phyloP scores from a whole-genome alignment of 768 basidiomycete genomes.

The Kwoniella dejecticola region DNA sequence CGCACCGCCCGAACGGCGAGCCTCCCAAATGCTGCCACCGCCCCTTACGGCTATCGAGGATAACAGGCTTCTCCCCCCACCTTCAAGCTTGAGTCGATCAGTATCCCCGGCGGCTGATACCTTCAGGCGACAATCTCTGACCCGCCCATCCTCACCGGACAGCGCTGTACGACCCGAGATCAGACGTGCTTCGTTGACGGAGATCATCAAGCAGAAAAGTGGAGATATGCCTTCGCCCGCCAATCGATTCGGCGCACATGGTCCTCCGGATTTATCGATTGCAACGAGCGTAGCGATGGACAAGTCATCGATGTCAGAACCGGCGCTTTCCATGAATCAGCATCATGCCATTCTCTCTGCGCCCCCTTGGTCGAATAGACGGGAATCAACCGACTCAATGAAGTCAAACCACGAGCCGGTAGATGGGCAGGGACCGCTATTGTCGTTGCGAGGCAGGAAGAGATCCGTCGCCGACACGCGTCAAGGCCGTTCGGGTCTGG shows the following conservation, averaged over 20 bases:
- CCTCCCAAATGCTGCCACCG: conserved; percentile 14
- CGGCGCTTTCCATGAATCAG: conserved; percentile 1
- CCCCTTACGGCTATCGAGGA: conserved; percentile 4
- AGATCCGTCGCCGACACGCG: conserved; percentile 1
- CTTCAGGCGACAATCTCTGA: conserved; percentile 21
- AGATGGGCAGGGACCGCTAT: conserved; percentile 1
- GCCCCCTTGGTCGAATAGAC: conserved; percentile 4
- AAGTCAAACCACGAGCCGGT: conserved; percentile 3
- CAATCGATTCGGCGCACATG: conserved; percentile 10
- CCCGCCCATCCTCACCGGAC: conserved; percentile 35
- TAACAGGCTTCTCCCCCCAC: conserved; percentile 1
- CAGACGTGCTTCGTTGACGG: conserved; percentile 37
- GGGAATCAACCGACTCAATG: conserved; percentile 27
- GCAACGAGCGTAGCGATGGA: conserved; percentile 18
- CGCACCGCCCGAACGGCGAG: conserved; percentile 9
- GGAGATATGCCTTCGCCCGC: conserved; percentile 35
- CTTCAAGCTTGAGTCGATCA: conserved; percentile 9
- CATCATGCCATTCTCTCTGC: conserved; percentile 5
- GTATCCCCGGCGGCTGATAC: conserved; percentile 2
- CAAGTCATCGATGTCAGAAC: conserved; percentile 33
- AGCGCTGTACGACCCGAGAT: conserved; percentile 9
- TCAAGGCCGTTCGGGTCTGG: not conserved
- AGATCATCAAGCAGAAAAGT: conserved; percentile 36
- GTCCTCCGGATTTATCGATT: not conserved
- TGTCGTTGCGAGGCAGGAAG: conserved; percentile 16